These are phyloP conservation scores for Mycena pura DNA, from an alignment of 768 basidiomycete genomes.

Conservation along the genomic window DNA sequence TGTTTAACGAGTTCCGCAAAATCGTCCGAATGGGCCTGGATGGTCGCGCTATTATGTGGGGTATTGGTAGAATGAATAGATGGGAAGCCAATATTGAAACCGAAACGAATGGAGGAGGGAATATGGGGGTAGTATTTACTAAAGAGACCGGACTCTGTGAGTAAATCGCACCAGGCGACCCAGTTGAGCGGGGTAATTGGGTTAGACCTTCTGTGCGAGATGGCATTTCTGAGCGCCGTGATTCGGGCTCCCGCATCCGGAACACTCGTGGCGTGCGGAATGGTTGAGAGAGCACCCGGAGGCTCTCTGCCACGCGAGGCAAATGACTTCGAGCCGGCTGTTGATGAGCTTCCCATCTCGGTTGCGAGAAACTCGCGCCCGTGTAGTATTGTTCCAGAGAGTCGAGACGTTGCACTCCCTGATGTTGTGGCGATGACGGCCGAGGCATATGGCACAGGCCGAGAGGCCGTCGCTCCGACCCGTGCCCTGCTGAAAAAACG, in stretches of 20 bases:
- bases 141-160: conserved; percentile 16
- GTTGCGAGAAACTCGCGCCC: no score
- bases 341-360: no score
- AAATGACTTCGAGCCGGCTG: no score
- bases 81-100: conserved; percentile 29
- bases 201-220: conserved; percentile 26
- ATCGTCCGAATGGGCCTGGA: not conserved
- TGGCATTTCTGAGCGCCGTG: conserved; percentile 36
- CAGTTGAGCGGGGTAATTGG: conserved; percentile 27
- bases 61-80: conserved; percentile 9
- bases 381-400: not conserved
- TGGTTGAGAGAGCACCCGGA: not conserved
- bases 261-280: conserved; percentile 31
- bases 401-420: conserved; percentile 19
- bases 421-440: conserved; percentile 34
- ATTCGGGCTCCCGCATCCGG: conserved; percentile 26
- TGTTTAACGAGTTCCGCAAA: conserved; percentile 13
- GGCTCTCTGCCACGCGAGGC: not conserved
- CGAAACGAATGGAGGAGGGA: conserved; percentile 12
- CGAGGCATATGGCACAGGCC: conserved; percentile 44
- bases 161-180: conserved; percentile 18
- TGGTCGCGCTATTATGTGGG: conserved; percentile 28
- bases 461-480: conserved; percentile 10
- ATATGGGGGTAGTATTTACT: conserved; percentile 20
- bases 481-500: conserved; percentile 12